Base-by-base conservation (phyloP, 2,329 filamentous ascomycete species). In the Xylariales sp. region DNA sequence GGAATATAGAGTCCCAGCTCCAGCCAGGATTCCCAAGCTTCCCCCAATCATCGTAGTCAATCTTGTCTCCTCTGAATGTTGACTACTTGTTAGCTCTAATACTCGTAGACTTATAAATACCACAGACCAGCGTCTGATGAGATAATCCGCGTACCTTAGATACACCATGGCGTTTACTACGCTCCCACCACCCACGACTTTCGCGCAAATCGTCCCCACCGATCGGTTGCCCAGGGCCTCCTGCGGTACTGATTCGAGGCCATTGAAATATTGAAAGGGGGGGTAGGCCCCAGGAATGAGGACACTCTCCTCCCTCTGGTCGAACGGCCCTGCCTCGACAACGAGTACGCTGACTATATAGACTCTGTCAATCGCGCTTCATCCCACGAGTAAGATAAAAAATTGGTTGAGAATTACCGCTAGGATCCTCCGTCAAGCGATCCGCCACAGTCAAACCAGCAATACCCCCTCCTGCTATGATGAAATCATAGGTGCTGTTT, bases 141-240 rank as follows among this genome's bases (percentile, higher is more conserved):
- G 50, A 30, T 55, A 49, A 41, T 4, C 30, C 6, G 41, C 50
- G n/a, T 55, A 62, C 45, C 78, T 73, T 41, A 78, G 66, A 62
- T 75, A 80, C 39, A 80, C 75, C 79, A 81, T 80, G 10, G 78
- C 78, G 60, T 81, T 80, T 56, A 81, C 73, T 9, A 76, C 72
- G 3, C 75, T 78, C 7, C 79, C 78, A 18, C 79, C 79, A 1
- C 79, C 79, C 3, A 81, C 72, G 6, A 79, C 78, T 55, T 74
- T 75, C 28, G 72, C 78, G 16, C 70, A 68, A 18, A 74, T 53
- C 18, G 70, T 68, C 10, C 43, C 57, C 9, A 73, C 62, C 4
- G 69, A 55, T 49, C 72, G 77, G 18, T 79, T 79, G 55, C 74
- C 73, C 28, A 73, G 64, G n/a, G 43, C 63, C 36, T 58, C 23